A percentile compares a stretch with the other conserved stretches of the same genome.
phyloP scores from a whole-genome alignment of 441 rosid species.

The Populus hybrid region DNA sequence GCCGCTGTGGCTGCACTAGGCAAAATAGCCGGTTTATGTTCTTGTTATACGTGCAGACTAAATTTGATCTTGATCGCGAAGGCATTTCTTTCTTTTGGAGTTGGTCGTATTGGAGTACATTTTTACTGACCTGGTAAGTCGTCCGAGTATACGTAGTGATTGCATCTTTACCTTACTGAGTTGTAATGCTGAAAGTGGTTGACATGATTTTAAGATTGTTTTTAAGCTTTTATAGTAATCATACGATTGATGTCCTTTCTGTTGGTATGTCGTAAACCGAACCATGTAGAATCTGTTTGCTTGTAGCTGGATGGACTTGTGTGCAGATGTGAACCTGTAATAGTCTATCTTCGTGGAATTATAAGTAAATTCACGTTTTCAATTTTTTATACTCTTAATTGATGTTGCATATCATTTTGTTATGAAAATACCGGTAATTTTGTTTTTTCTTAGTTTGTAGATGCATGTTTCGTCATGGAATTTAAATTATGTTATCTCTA shows the following conservation, averaged over 20 bases:
- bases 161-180: not conserved
- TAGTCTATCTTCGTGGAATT: not conserved
- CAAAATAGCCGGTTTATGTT: not conserved
- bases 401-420: not conserved
- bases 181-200: not conserved
- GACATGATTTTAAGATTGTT: not conserved
- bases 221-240: not conserved
- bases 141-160: not conserved
- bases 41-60: constrained; percentile 42
- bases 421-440: constrained; percentile 8
- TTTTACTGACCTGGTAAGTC: constrained; percentile 89
- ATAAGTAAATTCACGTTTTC: not conserved
- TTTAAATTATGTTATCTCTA: constrained; percentile 47
- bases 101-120: constrained; percentile 99
- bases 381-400: not conserved
- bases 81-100: constrained; percentile 94
- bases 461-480: constrained; percentile 39
- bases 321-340: not conserved
- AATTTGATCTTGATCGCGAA: constrained; percentile 50
- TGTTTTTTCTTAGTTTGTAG: constrained; percentile 19
- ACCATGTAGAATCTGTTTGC: not conserved
- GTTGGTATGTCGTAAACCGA: not conserved
- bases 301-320: not conserved
- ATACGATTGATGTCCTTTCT: not conserved
- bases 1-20: not conserved